phyloP scores from a whole-genome alignment of 225 moss, liverwort and hornwort genomes.

The Straminergon stramineum region DNA sequence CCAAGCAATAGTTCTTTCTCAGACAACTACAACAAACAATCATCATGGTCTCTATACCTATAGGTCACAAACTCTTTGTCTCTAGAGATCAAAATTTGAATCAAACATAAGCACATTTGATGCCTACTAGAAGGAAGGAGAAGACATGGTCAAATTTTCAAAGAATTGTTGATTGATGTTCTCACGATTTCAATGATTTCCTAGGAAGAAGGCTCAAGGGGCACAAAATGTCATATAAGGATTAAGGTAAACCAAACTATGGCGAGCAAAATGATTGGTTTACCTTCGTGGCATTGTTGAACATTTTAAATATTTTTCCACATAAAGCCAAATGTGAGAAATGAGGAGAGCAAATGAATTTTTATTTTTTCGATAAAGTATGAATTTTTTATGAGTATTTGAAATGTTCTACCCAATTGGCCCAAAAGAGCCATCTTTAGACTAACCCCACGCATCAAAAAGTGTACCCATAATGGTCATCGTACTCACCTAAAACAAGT shows the following conservation, averaged over 20 bases:
- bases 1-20: neutral
- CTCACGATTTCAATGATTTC: rapidly evolving
- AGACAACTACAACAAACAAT: neutral
- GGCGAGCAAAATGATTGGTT: rapidly evolving
- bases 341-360: neutral
- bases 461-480: neutral
- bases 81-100: rapidly evolving
- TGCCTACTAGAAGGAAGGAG: neutral
- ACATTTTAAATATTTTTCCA: no score
- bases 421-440: neutral
- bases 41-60: no score
- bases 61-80: rapidly evolving
- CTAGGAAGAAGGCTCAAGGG: rapidly evolving
- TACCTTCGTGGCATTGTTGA: neutral
- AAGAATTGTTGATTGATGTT: neutral
- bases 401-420: neutral
- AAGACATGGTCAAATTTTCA: neutral
- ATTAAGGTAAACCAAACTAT: neutral
- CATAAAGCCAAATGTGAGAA: neutral
- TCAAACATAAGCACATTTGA: neutral
- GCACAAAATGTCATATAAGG: neutral
- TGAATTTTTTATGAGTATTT: neutral
- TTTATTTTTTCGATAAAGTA: neutral
- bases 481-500: neutral
- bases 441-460: no score